Evolutionary conservation across 768 basidiomycete species (phyloP).

Genomic region (Trametes coccinea): DNA sequence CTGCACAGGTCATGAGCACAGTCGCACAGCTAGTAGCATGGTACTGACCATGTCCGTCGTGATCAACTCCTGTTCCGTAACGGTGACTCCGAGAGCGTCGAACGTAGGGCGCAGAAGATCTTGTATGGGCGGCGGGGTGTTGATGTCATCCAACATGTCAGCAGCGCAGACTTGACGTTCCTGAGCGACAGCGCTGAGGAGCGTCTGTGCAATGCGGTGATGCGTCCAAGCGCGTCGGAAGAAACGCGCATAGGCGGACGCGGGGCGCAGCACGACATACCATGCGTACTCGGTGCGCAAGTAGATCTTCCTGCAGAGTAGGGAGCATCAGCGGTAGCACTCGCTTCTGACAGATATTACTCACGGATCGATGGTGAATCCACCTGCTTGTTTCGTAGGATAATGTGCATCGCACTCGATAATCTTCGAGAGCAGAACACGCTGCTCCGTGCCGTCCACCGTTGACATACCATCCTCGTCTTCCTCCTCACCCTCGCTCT

Average conservation of each 20-base stretch:
- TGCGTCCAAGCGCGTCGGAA: constrained; percentile 50
- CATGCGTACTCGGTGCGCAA: constrained; percentile 62
- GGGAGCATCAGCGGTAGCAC: neutral
- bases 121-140: neutral
- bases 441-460: constrained; percentile 21
- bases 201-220: constrained; percentile 42
- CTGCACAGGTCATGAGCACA: too few species aligned
- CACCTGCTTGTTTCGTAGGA: constrained; percentile 27
- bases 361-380: constrained; percentile 46
- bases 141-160: neutral
- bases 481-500: constrained; percentile 34
- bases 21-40: too few species aligned
- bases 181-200: constrained; percentile 35
- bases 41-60: too few species aligned
- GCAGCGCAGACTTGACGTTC: neutral
- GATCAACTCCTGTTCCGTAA: too few species aligned
- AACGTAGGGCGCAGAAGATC: neutral
- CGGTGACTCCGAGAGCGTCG: too few species aligned
- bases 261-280: constrained; percentile 65
- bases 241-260: constrained; percentile 44
- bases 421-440: constrained; percentile 45
- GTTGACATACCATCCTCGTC: constrained; percentile 20
- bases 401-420: constrained; percentile 51
- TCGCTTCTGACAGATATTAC: constrained; percentile 7
- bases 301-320: constrained; percentile 54